Base-by-base conservation (phyloP, 257 asterid genomes). In the Handroanthus guayacan region DNA sequence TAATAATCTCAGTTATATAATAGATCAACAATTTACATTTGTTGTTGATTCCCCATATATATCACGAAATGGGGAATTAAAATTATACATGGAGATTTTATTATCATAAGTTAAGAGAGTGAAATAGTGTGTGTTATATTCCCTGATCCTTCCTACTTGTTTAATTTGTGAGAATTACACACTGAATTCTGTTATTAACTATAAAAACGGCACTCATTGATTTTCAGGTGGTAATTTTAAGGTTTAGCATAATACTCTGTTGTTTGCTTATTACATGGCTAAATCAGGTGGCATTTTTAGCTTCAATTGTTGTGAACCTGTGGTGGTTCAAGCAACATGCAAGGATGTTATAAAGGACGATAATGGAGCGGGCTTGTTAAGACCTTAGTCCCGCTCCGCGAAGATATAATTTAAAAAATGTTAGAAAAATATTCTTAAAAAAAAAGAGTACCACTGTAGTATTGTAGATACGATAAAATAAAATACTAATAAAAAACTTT, bases 11-110 rank as follows among this genome's bases (percentile, higher is more conserved):
- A 20, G 50, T 41, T 20, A 47, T 45, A 52, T 61, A 25, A 25
- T 25, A 25, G 31, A 56, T 11, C n/a, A 18, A 72, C 13, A 37
- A 69, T 11, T 74, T 76, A 52, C 51, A 51, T 44, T 31, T 13
- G 34, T 54, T 61, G 6, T 44, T 45, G 67, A 50, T 77, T 72
- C 77, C 82, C 82, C 80, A 16, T 69, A 38, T 6, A 31, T 52
- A 52, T 45, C 67, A 36, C 14, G 16, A 72, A 56, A 75, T 37
- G 68, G 84, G 84, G 80, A 62, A 72, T 50, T 50, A 20, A 41
- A 12, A 62, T 43, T 31, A 62, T 37, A 43, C 47, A 75, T 54
- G 50, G 62, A 41, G 50, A 67, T 13, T 36, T 60, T 68, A 48
- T 36, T 67, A 41, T 11, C 25, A 18, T 67, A 17, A 17, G 67